A percentile compares a stretch with the other conserved stretches of the same genome.
Conservation (phyloP, 2,329 filamentous ascomycete genomes). For the Sphaceloma murrayae region DNA sequence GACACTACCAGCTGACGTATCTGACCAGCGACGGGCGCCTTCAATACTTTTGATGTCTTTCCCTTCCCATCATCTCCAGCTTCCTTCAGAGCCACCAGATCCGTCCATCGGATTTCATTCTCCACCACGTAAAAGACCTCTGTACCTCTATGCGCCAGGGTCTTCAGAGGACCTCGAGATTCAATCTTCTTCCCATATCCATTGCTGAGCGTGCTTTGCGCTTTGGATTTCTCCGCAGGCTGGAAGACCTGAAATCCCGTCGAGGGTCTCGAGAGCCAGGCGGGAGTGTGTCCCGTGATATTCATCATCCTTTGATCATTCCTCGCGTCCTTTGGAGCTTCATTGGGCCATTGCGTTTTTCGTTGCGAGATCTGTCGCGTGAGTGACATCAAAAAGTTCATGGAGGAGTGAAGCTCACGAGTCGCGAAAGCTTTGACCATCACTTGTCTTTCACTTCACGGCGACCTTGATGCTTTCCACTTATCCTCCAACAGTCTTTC, state of each 20-base stretch:
- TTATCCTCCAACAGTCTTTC: neutral
- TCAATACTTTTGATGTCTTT: conserved; percentile 51
- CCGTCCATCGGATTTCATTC: conserved; percentile 85
- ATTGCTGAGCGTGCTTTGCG: conserved; percentile 17
- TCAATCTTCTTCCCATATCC: conserved; percentile 16
- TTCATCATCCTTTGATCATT: conserved; percentile 58
- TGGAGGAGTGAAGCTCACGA: conserved; percentile 18
- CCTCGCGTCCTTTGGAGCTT: conserved; percentile 1
- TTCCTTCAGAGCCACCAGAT: conserved; percentile 70
- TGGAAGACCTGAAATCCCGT: conserved; percentile 71
- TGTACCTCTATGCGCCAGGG: conserved; percentile 70
- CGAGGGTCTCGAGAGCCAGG: conserved; percentile 72
- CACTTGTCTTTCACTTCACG: conserved; percentile 5
- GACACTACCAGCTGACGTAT: conserved; percentile 82
- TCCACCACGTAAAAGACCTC: conserved; percentile 85
- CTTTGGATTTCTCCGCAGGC: conserved; percentile 26
- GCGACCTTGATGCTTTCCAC: conserved; percentile 2
- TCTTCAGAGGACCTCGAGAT: conserved; percentile 40
- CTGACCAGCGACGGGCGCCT: conserved; percentile 65
- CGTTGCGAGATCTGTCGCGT: neutral
- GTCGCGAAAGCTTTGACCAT: conserved; percentile 7
- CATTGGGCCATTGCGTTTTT: conserved; percentile 1
- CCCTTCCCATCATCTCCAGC: conserved; percentile 17
- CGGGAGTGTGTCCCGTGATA: conserved; percentile 73
- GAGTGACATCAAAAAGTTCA: neutral